Conservation (phyloP, 1,139 yeast genomes). For the Kodamaea sp. region DNA sequence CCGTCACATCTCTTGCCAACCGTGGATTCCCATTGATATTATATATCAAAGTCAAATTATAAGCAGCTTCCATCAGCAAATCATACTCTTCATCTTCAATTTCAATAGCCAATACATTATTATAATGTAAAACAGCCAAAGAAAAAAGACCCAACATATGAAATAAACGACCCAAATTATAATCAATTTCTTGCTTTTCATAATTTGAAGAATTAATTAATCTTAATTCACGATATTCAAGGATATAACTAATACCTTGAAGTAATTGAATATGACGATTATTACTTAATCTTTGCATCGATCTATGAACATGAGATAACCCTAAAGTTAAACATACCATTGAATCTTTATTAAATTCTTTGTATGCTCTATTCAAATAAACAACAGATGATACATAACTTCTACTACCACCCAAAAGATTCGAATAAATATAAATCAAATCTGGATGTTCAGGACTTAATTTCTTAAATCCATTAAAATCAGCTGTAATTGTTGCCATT, state of each 20-base stretch:
- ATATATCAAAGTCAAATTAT: slow-evolving; percentile 74
- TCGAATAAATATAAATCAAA: slow-evolving; percentile 72
- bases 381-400: slow-evolving; percentile 78
- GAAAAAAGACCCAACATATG: slow-evolving; percentile 76
- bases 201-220: slow-evolving; percentile 36
- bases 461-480: slow-evolving; percentile 16
- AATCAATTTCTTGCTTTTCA: slow-evolving; percentile 74
- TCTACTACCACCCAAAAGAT: slow-evolving; percentile 75
- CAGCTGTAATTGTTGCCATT: slow-evolving; percentile 64
- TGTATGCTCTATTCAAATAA: slow-evolving; percentile 61
- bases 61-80: slow-evolving; percentile 76
- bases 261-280: slow-evolving; percentile 83
- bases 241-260: slow-evolving; percentile 77
- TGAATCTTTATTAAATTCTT: slow-evolving; percentile 67
- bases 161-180: slow-evolving; percentile 79
- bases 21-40: slow-evolving; percentile 67
- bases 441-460: slow-evolving; percentile 58
- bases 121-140: slow-evolving; percentile 70
- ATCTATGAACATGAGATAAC: slow-evolving; percentile 80
- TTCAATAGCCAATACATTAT: slow-evolving; percentile 50
- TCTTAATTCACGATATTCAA: slow-evolving; percentile 60
- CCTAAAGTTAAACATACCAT: slow-evolving; percentile 73
- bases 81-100: slow-evolving; percentile 42
- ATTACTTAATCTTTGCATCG: slow-evolving; percentile 84
- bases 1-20: slow-evolving; percentile 61